Conservation (phyloP, 371 early-diverging fungal species). For the Apophysomyces trapeziformis region DNA sequence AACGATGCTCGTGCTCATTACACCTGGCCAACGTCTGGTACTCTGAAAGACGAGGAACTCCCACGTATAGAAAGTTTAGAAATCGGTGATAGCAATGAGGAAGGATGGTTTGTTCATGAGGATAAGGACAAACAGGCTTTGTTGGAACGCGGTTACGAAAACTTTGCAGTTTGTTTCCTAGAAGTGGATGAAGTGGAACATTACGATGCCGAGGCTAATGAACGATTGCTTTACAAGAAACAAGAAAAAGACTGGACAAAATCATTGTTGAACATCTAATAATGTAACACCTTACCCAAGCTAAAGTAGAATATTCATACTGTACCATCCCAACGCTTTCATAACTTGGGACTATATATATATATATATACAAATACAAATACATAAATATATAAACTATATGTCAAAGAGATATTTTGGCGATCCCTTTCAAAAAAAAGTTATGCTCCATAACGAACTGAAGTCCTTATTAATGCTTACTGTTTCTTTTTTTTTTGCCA, state of each 20-base stretch:
- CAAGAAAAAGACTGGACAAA: slow-evolving; percentile 17
- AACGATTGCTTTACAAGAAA: slow-evolving; percentile 22
- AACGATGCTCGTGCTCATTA: slow-evolving; percentile 25
- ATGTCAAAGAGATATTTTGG: too few relatives aligned
- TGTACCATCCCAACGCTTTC: too few relatives aligned
- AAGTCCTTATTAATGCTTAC: too few relatives aligned
- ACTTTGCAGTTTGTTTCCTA: slow-evolving; percentile 39
- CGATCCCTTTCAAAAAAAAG: too few relatives aligned
- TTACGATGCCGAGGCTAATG: slow-evolving; percentile 13
- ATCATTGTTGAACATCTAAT: background rate
- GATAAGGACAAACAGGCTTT: slow-evolving; percentile 28
- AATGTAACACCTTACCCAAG: background rate
- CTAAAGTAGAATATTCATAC: too few relatives aligned
- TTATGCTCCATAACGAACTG: too few relatives aligned
- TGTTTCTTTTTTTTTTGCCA: too few relatives aligned
- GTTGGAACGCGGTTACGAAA: slow-evolving; percentile 39
- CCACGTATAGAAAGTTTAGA: slow-evolving; percentile 11
- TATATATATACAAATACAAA: too few relatives aligned
- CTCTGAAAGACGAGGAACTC: slow-evolving; percentile 16
- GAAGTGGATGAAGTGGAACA: slow-evolving; percentile 37
- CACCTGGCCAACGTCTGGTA: slow-evolving; percentile 26
- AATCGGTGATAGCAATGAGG: slow-evolving; percentile 16
- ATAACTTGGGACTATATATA: too few relatives aligned
- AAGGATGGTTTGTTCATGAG: slow-evolving; percentile 28
- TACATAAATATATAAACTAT: too few relatives aligned